Conservation (phyloP, 495 filamentous ascomycete genomes). For the Aspergillus sclerotioniger region DNA sequence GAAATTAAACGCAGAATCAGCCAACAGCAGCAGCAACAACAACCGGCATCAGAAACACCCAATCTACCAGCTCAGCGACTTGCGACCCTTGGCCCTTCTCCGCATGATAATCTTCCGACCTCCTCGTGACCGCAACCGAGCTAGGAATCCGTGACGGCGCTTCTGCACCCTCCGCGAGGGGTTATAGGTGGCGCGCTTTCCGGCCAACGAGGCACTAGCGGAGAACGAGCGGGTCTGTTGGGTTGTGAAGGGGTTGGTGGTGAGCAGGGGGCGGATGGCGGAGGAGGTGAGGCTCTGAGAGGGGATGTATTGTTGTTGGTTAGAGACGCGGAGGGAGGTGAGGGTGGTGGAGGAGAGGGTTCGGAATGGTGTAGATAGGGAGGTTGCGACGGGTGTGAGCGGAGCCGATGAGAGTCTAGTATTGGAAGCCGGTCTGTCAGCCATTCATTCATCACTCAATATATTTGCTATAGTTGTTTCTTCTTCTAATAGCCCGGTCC, state of each 20-base stretch:
- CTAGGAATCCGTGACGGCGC: slow-evolving; percentile 66
- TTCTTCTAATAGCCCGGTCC: not conserved
- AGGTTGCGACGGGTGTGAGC: slow-evolving; percentile 24
- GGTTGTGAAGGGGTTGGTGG: slow-evolving; percentile 21
- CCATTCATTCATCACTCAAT: not conserved
- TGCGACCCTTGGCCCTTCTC: slow-evolving; percentile 59
- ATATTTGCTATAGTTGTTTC: not conserved
- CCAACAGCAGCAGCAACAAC: not conserved
- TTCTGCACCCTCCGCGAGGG: slow-evolving; percentile 70
- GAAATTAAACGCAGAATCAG: not conserved
- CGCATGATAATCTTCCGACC: slow-evolving; percentile 57
- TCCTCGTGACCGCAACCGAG: slow-evolving; percentile 52
- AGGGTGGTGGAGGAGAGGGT: slow-evolving; percentile 33
- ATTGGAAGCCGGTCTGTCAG: not conserved
- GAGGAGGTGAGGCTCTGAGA: slow-evolving; percentile 21
- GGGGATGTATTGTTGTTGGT: slow-evolving; percentile 12
- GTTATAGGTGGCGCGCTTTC: slow-evolving; percentile 59
- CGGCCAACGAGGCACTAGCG: slow-evolving; percentile 45
- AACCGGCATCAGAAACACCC: too few relatives aligned
- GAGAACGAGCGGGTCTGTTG: slow-evolving; percentile 41
- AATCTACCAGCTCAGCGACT: slow-evolving; percentile 55
- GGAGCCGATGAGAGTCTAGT: slow-evolving; percentile 8
- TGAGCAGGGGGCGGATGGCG: slow-evolving; percentile 25
- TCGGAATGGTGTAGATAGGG: slow-evolving; percentile 23
- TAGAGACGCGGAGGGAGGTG: slow-evolving; percentile 23